phyloP scores from a whole-genome alignment of 345 rosid genomes.

The Acer saccharum region DNA sequence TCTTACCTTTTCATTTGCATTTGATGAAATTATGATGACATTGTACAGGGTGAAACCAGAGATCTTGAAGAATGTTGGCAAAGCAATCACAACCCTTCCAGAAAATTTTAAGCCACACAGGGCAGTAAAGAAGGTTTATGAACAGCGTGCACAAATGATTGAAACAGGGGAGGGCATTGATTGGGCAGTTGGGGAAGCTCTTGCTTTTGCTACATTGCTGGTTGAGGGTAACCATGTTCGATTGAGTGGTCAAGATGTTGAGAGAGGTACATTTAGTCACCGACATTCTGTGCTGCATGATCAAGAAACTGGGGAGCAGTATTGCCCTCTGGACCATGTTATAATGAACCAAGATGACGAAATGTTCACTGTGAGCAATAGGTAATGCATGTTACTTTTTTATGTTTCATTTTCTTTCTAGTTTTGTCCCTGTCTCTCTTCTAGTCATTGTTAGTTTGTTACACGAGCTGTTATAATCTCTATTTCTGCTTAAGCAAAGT shows the following conservation, averaged over 20 bases:
- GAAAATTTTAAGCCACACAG: constrained; percentile 75
- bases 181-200: constrained; percentile 87
- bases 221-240: constrained; percentile 93
- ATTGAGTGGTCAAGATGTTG: constrained; percentile 90
- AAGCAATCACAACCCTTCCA: constrained; percentile 68
- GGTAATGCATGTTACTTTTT: constrained; percentile 32
- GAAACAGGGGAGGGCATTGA: constrained; percentile 83
- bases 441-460: neutral
- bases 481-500: neutral
- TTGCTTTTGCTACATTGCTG: constrained; percentile 74
- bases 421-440: neutral
- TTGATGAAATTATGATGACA: constrained; percentile 17
- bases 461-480: neutral
- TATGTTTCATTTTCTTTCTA: neutral
- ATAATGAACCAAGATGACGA: constrained; percentile 68
- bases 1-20: neutral
- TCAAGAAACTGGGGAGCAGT: constrained; percentile 71
- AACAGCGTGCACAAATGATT: constrained; percentile 75
- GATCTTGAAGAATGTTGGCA: constrained; percentile 80
- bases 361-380: constrained; percentile 89
- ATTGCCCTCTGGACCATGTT: constrained; percentile 78
- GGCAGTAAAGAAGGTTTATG: constrained; percentile 78
- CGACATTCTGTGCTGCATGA: constrained; percentile 77
- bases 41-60: constrained; percentile 75
- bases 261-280: constrained; percentile 87